Conservation (phyloP, 805 yeast genomes). For the Candida sonorensis region DNA sequence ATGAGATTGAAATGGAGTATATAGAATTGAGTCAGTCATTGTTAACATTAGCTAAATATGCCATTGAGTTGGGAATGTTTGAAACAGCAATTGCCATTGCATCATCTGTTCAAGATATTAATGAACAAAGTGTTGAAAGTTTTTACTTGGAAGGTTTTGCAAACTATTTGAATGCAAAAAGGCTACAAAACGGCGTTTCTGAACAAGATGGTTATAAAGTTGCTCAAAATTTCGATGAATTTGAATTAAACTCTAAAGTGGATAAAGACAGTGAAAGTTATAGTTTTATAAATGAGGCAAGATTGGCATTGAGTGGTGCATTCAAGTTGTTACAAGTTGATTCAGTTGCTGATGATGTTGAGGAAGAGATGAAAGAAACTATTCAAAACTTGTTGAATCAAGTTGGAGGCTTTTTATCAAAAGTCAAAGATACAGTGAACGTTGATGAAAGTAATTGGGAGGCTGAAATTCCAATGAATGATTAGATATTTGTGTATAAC, state of each 20-base stretch:
- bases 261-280: slow-evolving; percentile 25
- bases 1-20: slow-evolving; percentile 45
- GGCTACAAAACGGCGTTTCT: slow-evolving; percentile 20
- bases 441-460: slow-evolving; percentile 46
- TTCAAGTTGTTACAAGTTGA: slow-evolving; percentile 31
- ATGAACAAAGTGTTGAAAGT: slow-evolving; percentile 78
- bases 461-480: slow-evolving; percentile 38
- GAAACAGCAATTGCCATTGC: slow-evolving; percentile 66
- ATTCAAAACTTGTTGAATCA: slow-evolving; percentile 42
- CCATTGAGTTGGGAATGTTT: slow-evolving; percentile 69
- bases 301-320: slow-evolving; percentile 33
- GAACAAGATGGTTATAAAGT: slow-evolving; percentile 13
- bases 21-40: slow-evolving; percentile 70
- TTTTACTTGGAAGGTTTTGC: slow-evolving; percentile 82
- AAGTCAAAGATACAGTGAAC: slow-evolving; percentile 30
- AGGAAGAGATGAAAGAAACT: slow-evolving; percentile 53
- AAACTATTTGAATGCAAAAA: slow-evolving; percentile 42
- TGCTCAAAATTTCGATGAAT: slow-evolving; percentile 36
- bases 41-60: slow-evolving; percentile 61
- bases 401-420: slow-evolving; percentile 54
- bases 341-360: slow-evolving; percentile 33
- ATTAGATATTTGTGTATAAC: too few species aligned
- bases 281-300: slow-evolving; percentile 32
- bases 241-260: slow-evolving; percentile 18
- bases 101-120: slow-evolving; percentile 60